Conservation (phyloP, 2,329 filamentous ascomycete species). For the Neofusicoccum umdonicola region DNA sequence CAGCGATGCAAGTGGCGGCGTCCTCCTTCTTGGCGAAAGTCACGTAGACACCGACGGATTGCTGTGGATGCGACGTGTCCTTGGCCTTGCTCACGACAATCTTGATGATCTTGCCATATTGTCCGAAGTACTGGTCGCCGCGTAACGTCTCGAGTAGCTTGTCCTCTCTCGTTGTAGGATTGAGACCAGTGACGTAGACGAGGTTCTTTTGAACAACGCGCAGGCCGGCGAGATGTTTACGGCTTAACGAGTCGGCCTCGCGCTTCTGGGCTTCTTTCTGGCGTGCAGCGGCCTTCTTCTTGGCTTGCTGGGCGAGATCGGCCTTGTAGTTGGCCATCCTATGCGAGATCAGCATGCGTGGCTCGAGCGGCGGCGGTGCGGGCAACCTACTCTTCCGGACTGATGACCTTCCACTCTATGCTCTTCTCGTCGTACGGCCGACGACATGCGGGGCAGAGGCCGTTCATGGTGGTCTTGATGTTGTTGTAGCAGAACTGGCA, state of each 20-base stretch:
- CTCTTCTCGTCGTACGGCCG: constrained; percentile 95
- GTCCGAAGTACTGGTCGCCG: constrained; percentile 90
- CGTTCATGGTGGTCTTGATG: constrained; percentile 97
- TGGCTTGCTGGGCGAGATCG: constrained; percentile 77
- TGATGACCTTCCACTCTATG: constrained; percentile 94
- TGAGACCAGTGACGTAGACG: constrained; percentile 94
- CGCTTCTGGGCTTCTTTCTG: constrained; percentile 96
- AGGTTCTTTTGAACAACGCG: constrained; percentile 98
- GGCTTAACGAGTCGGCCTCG: constrained; percentile 91
- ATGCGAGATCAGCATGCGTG: constrained; percentile 23
- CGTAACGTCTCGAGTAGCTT: constrained; percentile 86
- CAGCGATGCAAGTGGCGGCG: constrained; percentile 82
- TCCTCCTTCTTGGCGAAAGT: constrained; percentile 92
- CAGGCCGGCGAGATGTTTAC: constrained; percentile 93
- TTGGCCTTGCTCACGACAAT: constrained; percentile 98
- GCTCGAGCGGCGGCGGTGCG: constrained; percentile 13
- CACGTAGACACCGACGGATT: constrained; percentile 96
- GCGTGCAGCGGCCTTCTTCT: constrained; percentile 83
- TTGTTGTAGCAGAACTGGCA: constrained; percentile 99
- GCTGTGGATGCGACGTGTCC: constrained; percentile 65
- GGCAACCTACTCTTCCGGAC: constrained; percentile 80
- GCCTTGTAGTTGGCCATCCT: constrained; percentile 73
- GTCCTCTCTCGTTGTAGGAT: constrained; percentile 87
- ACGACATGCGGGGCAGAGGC: constrained; percentile 94
- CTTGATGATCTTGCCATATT: constrained; percentile 97